Evolutionary conservation across 1,284 basidiomycete species (phyloP).

Genomic region (Irpex sp.): DNA sequence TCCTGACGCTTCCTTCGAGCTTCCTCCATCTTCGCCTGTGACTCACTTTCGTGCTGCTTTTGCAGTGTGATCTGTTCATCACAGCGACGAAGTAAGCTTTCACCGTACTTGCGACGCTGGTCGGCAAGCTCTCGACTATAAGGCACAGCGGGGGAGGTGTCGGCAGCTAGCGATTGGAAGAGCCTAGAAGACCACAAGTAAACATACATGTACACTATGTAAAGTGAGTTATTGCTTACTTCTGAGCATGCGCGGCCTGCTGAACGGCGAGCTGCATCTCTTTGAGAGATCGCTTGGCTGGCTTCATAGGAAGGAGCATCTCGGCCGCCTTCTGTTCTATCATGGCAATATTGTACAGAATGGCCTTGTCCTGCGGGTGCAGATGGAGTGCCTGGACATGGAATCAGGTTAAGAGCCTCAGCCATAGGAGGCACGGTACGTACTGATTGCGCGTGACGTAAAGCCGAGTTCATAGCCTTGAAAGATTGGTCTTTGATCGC

Average conservation of each 20-base stretch:
- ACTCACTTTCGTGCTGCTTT: conserved; percentile 70
- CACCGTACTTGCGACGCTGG: conserved; percentile 84
- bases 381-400: conserved; percentile 68
- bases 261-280: conserved; percentile 78
- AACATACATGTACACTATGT: background rate
- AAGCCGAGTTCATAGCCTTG: conserved; percentile 72
- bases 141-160: conserved; percentile 67
- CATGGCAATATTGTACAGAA: conserved; percentile 93
- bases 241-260: conserved; percentile 85
- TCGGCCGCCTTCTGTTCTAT: conserved; percentile 94
- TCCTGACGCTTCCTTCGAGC: conserved; percentile 67
- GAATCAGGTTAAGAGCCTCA: background rate
- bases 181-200: conserved; percentile 43
- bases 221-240: conserved; percentile 42
- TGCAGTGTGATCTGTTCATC: conserved; percentile 78
- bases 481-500: conserved; percentile 86
- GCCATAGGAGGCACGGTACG: conserved; percentile 15
- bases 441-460: conserved; percentile 78
- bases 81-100: conserved; percentile 74
- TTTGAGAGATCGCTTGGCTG: conserved; percentile 73
- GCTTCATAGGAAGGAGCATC: conserved; percentile 71
- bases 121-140: conserved; percentile 86
- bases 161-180: conserved; percentile 78
- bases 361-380: conserved; percentile 83
- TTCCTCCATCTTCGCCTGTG: conserved; percentile 69